These are phyloP conservation scores for Chaetomidium leptoderma DNA, from an alignment of 495 filamentous ascomycete species.

Conservation along the genomic window DNA sequence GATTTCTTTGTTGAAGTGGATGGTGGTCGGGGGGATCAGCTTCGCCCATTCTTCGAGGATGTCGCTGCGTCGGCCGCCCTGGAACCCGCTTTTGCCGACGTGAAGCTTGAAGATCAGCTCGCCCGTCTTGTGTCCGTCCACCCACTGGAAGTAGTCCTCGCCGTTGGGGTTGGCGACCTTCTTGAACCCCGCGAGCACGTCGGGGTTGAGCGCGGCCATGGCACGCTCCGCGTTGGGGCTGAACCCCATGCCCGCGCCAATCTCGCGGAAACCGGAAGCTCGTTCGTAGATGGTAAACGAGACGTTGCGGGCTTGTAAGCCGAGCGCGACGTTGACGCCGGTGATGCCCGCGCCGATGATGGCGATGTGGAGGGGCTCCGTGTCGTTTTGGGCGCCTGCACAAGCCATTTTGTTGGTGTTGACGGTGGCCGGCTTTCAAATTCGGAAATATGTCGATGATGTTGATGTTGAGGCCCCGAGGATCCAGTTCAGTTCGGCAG, in stretches of 20 bases:
- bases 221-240: conserved; percentile 55
- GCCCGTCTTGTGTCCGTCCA: conserved; percentile 33
- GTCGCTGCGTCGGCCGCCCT: conserved; percentile 39
- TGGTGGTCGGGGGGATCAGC: conserved; percentile 22
- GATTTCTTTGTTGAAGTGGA: conserved; percentile 37
- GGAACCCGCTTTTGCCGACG: conserved; percentile 42
- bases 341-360: conserved; percentile 61
- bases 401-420: no score
- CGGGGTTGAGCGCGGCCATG: conserved; percentile 48
- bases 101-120: conserved; percentile 33
- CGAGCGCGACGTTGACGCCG: conserved; percentile 53
- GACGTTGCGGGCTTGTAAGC: conserved; percentile 49
- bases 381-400: no score
- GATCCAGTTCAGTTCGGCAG: no score
- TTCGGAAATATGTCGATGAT: conserved; percentile 21
- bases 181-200: conserved; percentile 32
- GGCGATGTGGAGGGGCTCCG: conserved; percentile 41
- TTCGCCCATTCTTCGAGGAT: conserved; percentile 42
- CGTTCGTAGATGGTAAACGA: conserved; percentile 55
- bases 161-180: conserved; percentile 36
- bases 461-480: no score
- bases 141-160: conserved; percentile 44
- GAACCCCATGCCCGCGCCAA: conserved; percentile 58
- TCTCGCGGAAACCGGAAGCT: conserved; percentile 47
- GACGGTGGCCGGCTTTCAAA: no score